A percentile compares a stretch with the other conserved stretches of the same genome.
phyloP scores from a whole-genome alignment of 2,329 filamentous ascomycete genomes.

The Colletotrichum aenigma region DNA sequence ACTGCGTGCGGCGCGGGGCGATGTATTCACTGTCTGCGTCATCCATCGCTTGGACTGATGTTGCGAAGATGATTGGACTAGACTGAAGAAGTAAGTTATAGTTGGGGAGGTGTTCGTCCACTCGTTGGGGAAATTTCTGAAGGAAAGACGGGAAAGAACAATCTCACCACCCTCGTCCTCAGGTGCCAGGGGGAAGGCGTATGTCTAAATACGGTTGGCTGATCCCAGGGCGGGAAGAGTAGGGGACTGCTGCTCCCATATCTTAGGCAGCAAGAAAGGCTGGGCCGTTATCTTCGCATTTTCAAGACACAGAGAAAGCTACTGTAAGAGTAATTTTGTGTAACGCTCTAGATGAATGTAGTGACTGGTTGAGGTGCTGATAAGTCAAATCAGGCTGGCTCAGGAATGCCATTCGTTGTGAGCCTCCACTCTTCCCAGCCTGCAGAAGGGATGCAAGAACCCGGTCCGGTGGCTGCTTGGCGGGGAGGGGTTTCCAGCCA shows the following conservation, averaged over 20 bases:
- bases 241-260: neutral
- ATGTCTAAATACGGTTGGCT: too few species aligned
- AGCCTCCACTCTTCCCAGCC: neutral
- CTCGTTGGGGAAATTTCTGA: too few species aligned
- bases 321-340: neutral
- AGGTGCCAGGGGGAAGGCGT: too few species aligned
- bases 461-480: neutral
- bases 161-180: too few species aligned
- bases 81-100: too few species aligned
- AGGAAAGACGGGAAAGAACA: too few species aligned
- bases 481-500: neutral
- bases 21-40: too few species aligned
- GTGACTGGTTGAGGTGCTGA: rapidly evolving
- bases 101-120: too few species aligned
- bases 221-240: too few species aligned
- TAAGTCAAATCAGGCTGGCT: neutral
- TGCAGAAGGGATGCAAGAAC: neutral
- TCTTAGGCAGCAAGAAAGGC: neutral
- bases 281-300: neutral
- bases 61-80: too few species aligned
- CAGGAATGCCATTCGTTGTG: neutral
- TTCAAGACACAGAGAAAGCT: rapidly evolving
- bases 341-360: neutral
- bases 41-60: too few species aligned
- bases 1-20: too few species aligned